These are phyloP conservation scores for Rhododendron kiyosumense DNA, from an alignment of 148 eudicot species.

Conservation along the genomic window DNA sequence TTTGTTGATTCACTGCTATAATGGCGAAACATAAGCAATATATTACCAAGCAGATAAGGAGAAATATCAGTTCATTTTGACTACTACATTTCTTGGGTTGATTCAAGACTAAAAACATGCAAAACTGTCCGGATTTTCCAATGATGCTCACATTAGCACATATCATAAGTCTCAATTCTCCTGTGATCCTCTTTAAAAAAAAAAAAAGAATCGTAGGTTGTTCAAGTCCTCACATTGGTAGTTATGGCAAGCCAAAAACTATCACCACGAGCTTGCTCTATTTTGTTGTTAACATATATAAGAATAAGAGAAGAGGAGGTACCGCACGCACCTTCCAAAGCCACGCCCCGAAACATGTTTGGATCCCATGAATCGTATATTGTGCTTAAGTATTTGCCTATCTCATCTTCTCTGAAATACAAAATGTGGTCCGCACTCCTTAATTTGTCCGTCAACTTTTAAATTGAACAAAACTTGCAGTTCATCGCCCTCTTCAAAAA, in stretches of 20 bases:
- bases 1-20: no score
- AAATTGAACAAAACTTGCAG: neutral
- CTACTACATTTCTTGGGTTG: neutral
- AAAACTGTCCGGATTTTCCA: neutral
- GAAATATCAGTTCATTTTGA: neutral
- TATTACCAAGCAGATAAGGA: no score
- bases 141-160: neutral
- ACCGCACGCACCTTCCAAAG: neutral
- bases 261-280: neutral
- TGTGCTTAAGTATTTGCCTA: neutral
- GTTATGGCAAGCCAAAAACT: no score
- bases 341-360: neutral
- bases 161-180: neutral
- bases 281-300: neutral
- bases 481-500: neutral
- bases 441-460: neutral
- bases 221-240: no score
- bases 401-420: neutral
- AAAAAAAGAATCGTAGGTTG: no score
- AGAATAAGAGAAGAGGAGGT: no score
- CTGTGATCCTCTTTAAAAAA: neutral
- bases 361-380: neutral
- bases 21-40: no score
- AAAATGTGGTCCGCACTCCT: neutral
- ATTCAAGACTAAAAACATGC: neutral